Evolutionary conservation across 306 rosid species (phyloP), one percentile per base, ranked within the genome.

Genomic region (Delonix regia): DNA sequence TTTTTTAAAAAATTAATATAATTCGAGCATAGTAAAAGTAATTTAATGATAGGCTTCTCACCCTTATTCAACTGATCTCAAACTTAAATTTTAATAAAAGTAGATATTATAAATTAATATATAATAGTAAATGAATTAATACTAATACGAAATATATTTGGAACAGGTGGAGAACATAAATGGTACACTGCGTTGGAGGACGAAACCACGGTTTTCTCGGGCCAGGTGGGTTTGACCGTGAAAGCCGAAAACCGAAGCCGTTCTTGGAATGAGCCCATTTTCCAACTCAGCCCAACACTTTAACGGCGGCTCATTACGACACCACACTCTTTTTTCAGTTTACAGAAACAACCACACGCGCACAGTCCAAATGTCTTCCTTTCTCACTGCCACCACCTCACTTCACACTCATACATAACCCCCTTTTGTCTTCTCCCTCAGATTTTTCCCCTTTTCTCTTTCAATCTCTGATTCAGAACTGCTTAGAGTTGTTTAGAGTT

Each of bases 191-290:
- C 93, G 41, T 91, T 87, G 98, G 90, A 84, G 33, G 79, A 48
- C 85, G 53, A 55, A 85, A 86, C 91, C 94, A 94, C 91, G 91
- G 91, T 89, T 90, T 90, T 94, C 96, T 94, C 91, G 98, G 97
- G 92, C 81, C 86, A 69, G 78, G 92, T 69, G 86, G 83, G 83
- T 86, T 93, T 93, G 98, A 93, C 98, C 85, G 49, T 80, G 66
- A 41, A 48, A 82, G 85, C 82, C 78, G 85, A 84, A 87, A 87
- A 86, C 88, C 92, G 72, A 92, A 83, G 84, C 76, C 75, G 0
- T 38, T 78, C 83, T 84, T 38, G 94, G 85, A 89, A 88, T 62
- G 30, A 74, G 78, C 75, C 86, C 86, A 84, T 1, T 15, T 12
- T 2, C 25, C 53, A 41, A 82, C 73, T 67, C 21, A 82, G 78